These are phyloP conservation scores for Chalciporus chontae DNA, from an alignment of 768 basidiomycete genomes.

Conservation along the genomic window DNA sequence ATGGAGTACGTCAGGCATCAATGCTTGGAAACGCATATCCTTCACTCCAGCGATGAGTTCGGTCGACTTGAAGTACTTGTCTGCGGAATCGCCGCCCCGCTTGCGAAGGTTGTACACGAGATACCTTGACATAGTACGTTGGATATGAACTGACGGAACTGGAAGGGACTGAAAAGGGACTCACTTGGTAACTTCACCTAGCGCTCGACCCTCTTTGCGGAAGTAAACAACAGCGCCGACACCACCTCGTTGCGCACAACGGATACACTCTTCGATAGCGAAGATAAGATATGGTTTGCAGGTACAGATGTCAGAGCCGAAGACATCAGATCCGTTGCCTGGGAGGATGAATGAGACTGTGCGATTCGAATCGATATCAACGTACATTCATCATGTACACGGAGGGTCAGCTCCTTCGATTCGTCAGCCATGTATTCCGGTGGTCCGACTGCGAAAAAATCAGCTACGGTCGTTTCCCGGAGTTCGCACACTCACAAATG, in stretches of 20 bases:
- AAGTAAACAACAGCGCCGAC: slow-evolving; percentile 94
- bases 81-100: slow-evolving; percentile 88
- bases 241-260: slow-evolving; percentile 77
- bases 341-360: background rate
- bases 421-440: slow-evolving; percentile 74
- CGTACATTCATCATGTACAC: slow-evolving; percentile 91
- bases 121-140: slow-evolving; percentile 51
- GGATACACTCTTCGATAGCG: slow-evolving; percentile 92
- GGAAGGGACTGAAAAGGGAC: slow-evolving; percentile 17
- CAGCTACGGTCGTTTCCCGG: background rate
- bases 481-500: slow-evolving; percentile 56
- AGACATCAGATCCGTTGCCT: slow-evolving; percentile 95
- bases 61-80: slow-evolving; percentile 92
- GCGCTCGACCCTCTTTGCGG: slow-evolving; percentile 88
- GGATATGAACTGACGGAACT: background rate
- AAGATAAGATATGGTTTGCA: slow-evolving; percentile 92
- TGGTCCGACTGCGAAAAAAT: slow-evolving; percentile 60
- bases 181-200: slow-evolving; percentile 91
- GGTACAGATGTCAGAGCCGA: slow-evolving; percentile 89
- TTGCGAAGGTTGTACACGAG: slow-evolving; percentile 97
- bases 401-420: slow-evolving; percentile 77
- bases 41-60: slow-evolving; percentile 93
- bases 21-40: slow-evolving; percentile 91
- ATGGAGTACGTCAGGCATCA: slow-evolving; percentile 95
- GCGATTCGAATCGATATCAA: background rate